phyloP scores from a whole-genome alignment of 2,329 filamentous ascomycete genomes.

The Pseudopithomyces maydicus region DNA sequence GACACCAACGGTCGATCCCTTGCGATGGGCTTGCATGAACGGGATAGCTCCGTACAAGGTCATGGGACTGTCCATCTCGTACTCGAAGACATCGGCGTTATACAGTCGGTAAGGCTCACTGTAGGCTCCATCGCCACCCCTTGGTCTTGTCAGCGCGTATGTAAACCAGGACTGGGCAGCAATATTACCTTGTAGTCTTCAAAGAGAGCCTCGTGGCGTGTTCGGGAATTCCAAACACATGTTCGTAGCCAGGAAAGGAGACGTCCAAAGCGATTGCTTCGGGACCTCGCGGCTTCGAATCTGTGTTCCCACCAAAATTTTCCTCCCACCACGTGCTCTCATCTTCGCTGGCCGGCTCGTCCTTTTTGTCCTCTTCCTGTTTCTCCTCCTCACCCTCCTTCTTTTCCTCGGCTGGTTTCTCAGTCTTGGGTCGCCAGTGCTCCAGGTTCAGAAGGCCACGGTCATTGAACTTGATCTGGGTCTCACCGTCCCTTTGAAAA shows the following conservation, averaged over 20 bases:
- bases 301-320: constrained; percentile 91
- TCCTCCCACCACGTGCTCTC: constrained; percentile 99
- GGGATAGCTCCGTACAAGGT: constrained; percentile 97
- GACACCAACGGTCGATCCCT: constrained; percentile 89
- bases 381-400: constrained; percentile 56
- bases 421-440: constrained; percentile 90
- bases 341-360: constrained; percentile 61
- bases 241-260: constrained; percentile 85
- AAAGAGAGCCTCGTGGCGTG: constrained; percentile 88
- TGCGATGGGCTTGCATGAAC: constrained; percentile 96
- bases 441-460: constrained; percentile 91
- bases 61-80: constrained; percentile 96
- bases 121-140: constrained; percentile 82
- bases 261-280: constrained; percentile 93
- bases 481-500: constrained; percentile 81
- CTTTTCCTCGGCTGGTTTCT: constrained; percentile 57
- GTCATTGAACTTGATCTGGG: constrained; percentile 87
- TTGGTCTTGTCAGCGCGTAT: constrained; percentile 25
- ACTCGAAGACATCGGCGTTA: constrained; percentile 97
- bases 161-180: not conserved
- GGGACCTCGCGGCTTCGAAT: constrained; percentile 91
- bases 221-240: constrained; percentile 93
- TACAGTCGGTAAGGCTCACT: constrained; percentile 91
- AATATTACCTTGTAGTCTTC: constrained; percentile 74
- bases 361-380: constrained; percentile 50